A percentile compares a stretch with the other conserved stretches of the same genome.
phyloP scores from a whole-genome alignment of 2,329 filamentous ascomycete genomes.

The Fusarium sp. region DNA sequence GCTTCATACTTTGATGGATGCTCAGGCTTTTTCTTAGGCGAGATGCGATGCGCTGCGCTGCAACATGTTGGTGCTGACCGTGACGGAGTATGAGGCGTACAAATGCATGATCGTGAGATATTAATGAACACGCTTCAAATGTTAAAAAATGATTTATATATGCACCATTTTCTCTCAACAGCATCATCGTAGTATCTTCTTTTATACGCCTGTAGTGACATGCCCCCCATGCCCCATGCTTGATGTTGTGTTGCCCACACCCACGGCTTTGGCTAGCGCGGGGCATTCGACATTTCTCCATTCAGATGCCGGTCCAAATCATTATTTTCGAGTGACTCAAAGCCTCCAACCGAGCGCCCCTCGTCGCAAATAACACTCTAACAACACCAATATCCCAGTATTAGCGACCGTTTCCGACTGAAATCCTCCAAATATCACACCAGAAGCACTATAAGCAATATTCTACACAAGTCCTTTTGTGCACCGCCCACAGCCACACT shows the following conservation, averaged over 20 bases:
- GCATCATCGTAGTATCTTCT: neutral
- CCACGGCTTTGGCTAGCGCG: slow-evolving; percentile 50
- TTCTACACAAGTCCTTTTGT: neutral
- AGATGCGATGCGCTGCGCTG: neutral
- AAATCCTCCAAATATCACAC: neutral
- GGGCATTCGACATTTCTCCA: slow-evolving; percentile 50
- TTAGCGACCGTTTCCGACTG: slow-evolving; percentile 6
- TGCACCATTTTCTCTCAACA: neutral
- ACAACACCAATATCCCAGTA: slow-evolving; percentile 2
- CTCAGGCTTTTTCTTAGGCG: neutral
- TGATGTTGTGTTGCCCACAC: slow-evolving; percentile 18
- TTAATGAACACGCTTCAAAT: neutral
- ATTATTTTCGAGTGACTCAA: slow-evolving; percentile 55
- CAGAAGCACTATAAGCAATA: neutral
- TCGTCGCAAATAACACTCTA: slow-evolving; percentile 21
- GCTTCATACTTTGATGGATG: neutral
- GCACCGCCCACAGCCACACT: slow-evolving; percentile 12
- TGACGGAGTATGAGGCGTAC: neutral
- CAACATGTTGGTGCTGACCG: neutral
- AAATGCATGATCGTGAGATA: neutral
- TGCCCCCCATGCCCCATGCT: slow-evolving; percentile 6
- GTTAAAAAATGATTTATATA: neutral
- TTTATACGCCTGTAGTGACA: neutral
- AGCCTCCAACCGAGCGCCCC: slow-evolving; percentile 33
- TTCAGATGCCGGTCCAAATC: slow-evolving; percentile 42